Base-by-base conservation (phyloP, 2,329 filamentous ascomycete genomes). In the Westerdykella sp. region DNA sequence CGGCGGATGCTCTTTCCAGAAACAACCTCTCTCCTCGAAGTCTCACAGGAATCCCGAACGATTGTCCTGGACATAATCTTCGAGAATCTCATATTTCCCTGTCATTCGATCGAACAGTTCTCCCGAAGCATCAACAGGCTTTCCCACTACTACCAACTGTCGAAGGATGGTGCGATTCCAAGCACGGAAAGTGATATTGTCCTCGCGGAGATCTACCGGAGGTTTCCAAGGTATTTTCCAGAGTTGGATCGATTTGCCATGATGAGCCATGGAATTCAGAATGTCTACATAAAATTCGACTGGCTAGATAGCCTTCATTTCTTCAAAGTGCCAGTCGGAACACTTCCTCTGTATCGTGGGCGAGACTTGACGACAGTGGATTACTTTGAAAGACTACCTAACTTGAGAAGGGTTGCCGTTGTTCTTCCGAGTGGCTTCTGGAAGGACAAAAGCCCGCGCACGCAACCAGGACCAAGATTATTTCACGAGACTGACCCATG, bases 241-340 rank as follows among this genome's bases (percentile, higher is more conserved):
- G 36, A 60, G 1, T 44, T 65, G 6, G 14, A 42, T 1, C 55
- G 41, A 6, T 64, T 50, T 30, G 56, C 60, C 0, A 60, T 57
- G 0, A 44, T 62, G 12, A 23, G 38, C 3, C 59, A 64, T 11
- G 57, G 53, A 0, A 55, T 65, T 13, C 58, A 51, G 2, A 56
- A 57, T 7, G 34, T 64, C 1, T 34, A 37, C 30, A 13, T 65
- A 0, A 14, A 40, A 1, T 49, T 65, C 43, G 41, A 47, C 14
- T 63, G 56, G 23, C 14, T 50, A 1, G 32, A 42, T 0, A 46
- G 23, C 14, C 43, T 63, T 12, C 52, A 55, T 28, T 65, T 65
- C 48, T 63, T 63, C 48, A 50, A 55, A 13, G 55, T 63, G 6
- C 45, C 43, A 1, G 32, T 15, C 1, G 49, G 49, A 1, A 46